Conservation (phyloP, 2,329 filamentous ascomycete genomes). For the Knufia petricola region DNA sequence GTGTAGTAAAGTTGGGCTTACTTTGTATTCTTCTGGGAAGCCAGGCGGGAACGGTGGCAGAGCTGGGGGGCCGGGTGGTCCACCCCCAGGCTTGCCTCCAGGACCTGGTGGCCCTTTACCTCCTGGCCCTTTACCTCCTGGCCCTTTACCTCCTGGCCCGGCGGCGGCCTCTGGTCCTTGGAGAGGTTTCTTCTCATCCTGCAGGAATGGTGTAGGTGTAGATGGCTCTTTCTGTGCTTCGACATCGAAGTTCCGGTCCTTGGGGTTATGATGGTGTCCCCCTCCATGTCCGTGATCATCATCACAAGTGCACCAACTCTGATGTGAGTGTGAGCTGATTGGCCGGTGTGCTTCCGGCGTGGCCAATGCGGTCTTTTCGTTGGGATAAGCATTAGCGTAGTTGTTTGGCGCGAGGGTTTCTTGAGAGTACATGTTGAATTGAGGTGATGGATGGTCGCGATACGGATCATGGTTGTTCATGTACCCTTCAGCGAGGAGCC, state of each 20-base stretch:
- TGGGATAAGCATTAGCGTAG: slow-evolving; percentile 17
- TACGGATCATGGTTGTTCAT: slow-evolving; percentile 21
- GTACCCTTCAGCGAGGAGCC: slow-evolving; percentile 22
- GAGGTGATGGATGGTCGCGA: slow-evolving; percentile 16
- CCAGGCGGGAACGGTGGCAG: slow-evolving; percentile 8
- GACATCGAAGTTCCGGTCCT: slow-evolving; percentile 21
- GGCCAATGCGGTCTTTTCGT: slow-evolving; percentile 19
- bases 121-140: slow-evolving; percentile 11
- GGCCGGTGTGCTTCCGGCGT: slow-evolving; percentile 17
- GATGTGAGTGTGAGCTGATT: slow-evolving; percentile 20
- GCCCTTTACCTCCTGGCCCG: slow-evolving; percentile 11
- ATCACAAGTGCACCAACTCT: slow-evolving; percentile 24
- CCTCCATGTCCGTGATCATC: slow-evolving; percentile 23
- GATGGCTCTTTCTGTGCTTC: slow-evolving; percentile 20
- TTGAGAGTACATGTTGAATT: slow-evolving; percentile 21
- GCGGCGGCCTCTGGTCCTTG: slow-evolving; percentile 7
- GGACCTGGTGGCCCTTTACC: slow-evolving; percentile 1
- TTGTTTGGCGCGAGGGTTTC: slow-evolving; percentile 20
- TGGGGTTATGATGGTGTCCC: slow-evolving; percentile 12
- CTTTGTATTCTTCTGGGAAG: slow-evolving; percentile 8
- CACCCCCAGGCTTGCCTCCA: neutral
- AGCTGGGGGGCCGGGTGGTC: slow-evolving; percentile 1
- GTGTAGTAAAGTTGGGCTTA: neutral
- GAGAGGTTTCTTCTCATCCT: slow-evolving; percentile 16
- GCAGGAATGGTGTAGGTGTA: slow-evolving; percentile 20